These are phyloP conservation scores for Cladosporium halotolerans DNA, from an alignment of 2,329 filamentous ascomycete species.

Conservation along the genomic window DNA sequence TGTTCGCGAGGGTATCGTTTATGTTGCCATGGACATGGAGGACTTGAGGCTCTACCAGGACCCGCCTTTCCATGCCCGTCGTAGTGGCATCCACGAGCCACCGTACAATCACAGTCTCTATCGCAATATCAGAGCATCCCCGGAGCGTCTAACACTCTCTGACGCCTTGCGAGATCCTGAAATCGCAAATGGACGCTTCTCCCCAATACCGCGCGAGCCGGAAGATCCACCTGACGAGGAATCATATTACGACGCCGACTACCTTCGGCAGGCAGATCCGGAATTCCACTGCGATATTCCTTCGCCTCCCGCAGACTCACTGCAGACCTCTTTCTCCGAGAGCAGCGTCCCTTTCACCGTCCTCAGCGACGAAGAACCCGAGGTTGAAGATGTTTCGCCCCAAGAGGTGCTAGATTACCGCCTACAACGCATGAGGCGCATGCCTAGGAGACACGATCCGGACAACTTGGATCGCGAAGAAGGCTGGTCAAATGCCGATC, in stretches of 20 bases:
- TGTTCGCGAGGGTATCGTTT: conserved; percentile 86
- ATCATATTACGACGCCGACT: conserved; percentile 19
- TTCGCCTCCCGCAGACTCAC: conserved; percentile 13
- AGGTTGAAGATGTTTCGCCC: conserved; percentile 26
- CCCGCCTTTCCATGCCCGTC: conserved; percentile 23
- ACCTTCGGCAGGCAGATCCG: conserved; percentile 15
- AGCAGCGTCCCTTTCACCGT: conserved; percentile 21
- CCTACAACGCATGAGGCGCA: conserved; percentile 23
- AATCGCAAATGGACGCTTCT: conserved; percentile 15
- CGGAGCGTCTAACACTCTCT: conserved; percentile 25
- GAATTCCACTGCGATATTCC: conserved; percentile 25
- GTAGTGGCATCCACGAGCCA: conserved; percentile 20
- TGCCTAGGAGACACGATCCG: conserved; percentile 23
- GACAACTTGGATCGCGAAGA: conserved; percentile 23
- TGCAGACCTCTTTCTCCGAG: conserved; percentile 14
- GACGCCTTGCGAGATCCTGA: conserved; percentile 28
- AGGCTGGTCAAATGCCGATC: background rate
- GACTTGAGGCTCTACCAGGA: conserved; percentile 54
- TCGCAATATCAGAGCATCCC: conserved; percentile 18
- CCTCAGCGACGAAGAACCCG: conserved; percentile 26
- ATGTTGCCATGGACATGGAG: conserved; percentile 78
- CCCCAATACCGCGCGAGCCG: conserved; percentile 8
- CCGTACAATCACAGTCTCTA: conserved; percentile 22
- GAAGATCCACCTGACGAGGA: conserved; percentile 16
- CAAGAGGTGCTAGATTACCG: conserved; percentile 30